These are phyloP conservation scores for Botrytis squamosa DNA, from an alignment of 2,329 filamentous ascomycete genomes.

Conservation along the genomic window DNA sequence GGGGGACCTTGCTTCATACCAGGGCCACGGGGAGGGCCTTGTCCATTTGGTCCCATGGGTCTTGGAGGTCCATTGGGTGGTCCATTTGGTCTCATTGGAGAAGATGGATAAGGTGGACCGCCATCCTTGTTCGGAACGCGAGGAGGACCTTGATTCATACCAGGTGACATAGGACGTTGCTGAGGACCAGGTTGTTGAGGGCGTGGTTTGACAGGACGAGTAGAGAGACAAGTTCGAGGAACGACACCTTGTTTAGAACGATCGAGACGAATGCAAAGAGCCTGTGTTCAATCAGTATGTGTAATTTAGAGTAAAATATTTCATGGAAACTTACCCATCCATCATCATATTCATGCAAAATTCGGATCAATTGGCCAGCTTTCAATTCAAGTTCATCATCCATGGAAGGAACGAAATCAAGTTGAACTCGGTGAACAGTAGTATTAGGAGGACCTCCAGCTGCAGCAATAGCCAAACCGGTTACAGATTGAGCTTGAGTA, in stretches of 20 bases:
- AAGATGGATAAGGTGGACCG: constrained; percentile 2
- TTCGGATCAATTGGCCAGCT: constrained; percentile 78
- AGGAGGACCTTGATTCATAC: constrained; percentile 27
- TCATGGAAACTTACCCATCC: constrained; percentile 72
- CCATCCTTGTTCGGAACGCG: constrained; percentile 1
- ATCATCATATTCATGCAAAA: constrained; percentile 96
- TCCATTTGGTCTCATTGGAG: constrained; percentile 24
- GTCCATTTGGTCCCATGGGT: constrained; percentile 26
- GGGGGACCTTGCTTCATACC: constrained; percentile 24
- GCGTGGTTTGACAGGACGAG: constrained; percentile 69
- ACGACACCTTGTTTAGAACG: constrained; percentile 90
- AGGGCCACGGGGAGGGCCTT: constrained; percentile 24
- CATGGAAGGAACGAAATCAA: constrained; percentile 91
- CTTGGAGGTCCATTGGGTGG: constrained; percentile 28
- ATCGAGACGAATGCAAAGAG: constrained; percentile 87
- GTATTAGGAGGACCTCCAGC: constrained; percentile 58
- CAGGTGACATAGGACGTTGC: constrained; percentile 29
- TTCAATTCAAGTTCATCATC: constrained; percentile 84
- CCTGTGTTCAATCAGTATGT: constrained; percentile 51
- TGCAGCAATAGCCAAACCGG: constrained; percentile 60
- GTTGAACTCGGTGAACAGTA: constrained; percentile 84
- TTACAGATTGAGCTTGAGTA: constrained; percentile 46
- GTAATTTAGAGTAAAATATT: neutral
- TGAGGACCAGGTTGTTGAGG: constrained; percentile 36
- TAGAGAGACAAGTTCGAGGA: constrained; percentile 89